phyloP scores from a whole-genome alignment of 1,284 basidiomycete genomes.

The Uromyces viciae-fabae region DNA sequence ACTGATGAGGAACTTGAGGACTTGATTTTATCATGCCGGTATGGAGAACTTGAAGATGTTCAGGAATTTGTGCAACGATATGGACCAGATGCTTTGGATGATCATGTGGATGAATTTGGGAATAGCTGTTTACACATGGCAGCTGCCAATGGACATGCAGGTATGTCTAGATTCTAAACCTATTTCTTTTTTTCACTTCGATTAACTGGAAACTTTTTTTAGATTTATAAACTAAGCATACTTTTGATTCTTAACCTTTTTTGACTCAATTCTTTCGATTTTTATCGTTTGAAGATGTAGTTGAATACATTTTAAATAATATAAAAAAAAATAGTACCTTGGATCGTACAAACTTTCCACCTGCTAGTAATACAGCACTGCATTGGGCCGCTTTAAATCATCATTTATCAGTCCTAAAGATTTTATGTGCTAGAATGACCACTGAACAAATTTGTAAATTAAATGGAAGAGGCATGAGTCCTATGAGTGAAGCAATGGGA shows the following conservation, averaged over 20 bases:
- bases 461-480: constrained; percentile 38
- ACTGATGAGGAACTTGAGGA: constrained; percentile 67
- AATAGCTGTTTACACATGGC: constrained; percentile 79
- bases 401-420: constrained; percentile 66
- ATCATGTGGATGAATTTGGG: constrained; percentile 67
- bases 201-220: background rate
- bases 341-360: constrained; percentile 20
- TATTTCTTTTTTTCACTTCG: background rate
- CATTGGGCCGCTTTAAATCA: constrained; percentile 84
- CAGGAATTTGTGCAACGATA: constrained; percentile 64
- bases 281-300: constrained; percentile 14
- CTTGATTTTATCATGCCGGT: constrained; percentile 73
- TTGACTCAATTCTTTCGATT: background rate
- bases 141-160: constrained; percentile 76
- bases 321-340: constrained; percentile 1
- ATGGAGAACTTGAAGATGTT: constrained; percentile 76
- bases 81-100: constrained; percentile 61
- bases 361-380: constrained; percentile 61
- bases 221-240: no score
- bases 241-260: background rate
- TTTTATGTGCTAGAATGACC: constrained; percentile 63
- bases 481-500: constrained; percentile 43
- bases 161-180: constrained; percentile 58
- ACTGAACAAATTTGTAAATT: constrained; percentile 50
- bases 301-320: constrained; percentile 29